phyloP scores from a whole-genome alignment of 2,329 filamentous ascomycete genomes.

The Ilyonectria mors-panacis region DNA sequence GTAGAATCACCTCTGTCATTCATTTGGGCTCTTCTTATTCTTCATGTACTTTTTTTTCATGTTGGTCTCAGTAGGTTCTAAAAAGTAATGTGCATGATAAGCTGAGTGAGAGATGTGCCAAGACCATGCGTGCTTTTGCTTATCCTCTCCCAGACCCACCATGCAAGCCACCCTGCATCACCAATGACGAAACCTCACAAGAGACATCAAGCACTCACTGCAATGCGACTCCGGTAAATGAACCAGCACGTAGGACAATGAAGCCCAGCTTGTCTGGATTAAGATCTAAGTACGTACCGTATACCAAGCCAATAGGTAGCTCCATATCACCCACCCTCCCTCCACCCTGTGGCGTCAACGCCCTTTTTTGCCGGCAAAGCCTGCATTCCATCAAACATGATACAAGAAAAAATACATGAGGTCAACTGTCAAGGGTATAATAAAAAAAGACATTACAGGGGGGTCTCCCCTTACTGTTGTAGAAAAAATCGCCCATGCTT shows the following conservation, averaged over 20 bases:
- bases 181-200: not conserved
- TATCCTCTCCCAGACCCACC: not conserved
- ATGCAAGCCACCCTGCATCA: not conserved
- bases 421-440: conserved; percentile 38
- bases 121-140: too few species aligned
- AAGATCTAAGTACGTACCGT: conserved; percentile 18
- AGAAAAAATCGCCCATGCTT: conserved; percentile 41
- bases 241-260: not conserved
- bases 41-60: not conserved
- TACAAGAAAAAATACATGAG: conserved; percentile 41
- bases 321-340: conserved; percentile 21
- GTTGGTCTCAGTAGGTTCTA: not conserved
- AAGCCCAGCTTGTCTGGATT: conserved; percentile 10
- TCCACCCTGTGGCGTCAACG: conserved; percentile 24
- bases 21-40: not conserved
- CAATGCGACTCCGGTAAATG: not conserved
- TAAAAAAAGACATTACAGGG: conserved; percentile 34
- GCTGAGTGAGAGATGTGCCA: conserved; percentile 2
- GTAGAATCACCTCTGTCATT: not conserved
- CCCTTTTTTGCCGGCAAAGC: conserved; percentile 27
- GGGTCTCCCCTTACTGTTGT: conserved; percentile 35
- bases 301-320: conserved; percentile 5
- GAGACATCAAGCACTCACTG: not conserved
- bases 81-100: not conserved
- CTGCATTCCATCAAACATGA: conserved; percentile 37